phyloP scores from a whole-genome alignment of 1,284 basidiomycete genomes.

The Violaceomyces palustris region DNA sequence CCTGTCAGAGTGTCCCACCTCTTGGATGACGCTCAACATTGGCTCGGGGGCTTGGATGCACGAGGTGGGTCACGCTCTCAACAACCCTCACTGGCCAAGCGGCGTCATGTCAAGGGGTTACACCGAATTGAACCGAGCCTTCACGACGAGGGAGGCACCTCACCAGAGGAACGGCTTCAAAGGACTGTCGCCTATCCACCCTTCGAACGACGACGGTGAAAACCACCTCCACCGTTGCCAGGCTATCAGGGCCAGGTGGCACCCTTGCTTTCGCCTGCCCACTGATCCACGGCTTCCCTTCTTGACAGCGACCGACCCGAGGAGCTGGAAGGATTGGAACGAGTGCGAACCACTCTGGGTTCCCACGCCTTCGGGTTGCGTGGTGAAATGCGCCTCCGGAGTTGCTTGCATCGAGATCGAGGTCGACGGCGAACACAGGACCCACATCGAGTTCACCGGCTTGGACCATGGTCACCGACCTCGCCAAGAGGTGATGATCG shows the following conservation, averaged over 20 bases:
- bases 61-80: constrained; percentile 28
- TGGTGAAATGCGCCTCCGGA: constrained; percentile 15
- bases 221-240: constrained; percentile 30
- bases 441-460: constrained; percentile 22
- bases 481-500: constrained; percentile 14
- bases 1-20: constrained; percentile 19
- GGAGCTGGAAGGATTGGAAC: constrained; percentile 10
- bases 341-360: constrained; percentile 16
- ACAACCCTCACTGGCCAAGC: constrained; percentile 25
- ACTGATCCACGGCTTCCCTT: constrained; percentile 20
- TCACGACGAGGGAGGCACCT: constrained; percentile 32
- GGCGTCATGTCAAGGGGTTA: constrained; percentile 36
- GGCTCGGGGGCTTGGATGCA: constrained; percentile 33
- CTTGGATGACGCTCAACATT: constrained; percentile 34
- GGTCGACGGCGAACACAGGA: constrained; percentile 15
- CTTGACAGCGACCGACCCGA: constrained; percentile 2
- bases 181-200: constrained; percentile 15
- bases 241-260: constrained; percentile 29
- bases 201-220: constrained; percentile 18
- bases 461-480: not conserved
- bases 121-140: constrained; percentile 32
- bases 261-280: constrained; percentile 22
- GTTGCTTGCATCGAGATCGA: constrained; percentile 21
- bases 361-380: constrained; percentile 8
- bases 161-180: constrained; percentile 7